These are phyloP conservation scores for Diplotaxis tenuifolia DNA, from an alignment of 345 rosid species.

Conservation along the genomic window DNA sequence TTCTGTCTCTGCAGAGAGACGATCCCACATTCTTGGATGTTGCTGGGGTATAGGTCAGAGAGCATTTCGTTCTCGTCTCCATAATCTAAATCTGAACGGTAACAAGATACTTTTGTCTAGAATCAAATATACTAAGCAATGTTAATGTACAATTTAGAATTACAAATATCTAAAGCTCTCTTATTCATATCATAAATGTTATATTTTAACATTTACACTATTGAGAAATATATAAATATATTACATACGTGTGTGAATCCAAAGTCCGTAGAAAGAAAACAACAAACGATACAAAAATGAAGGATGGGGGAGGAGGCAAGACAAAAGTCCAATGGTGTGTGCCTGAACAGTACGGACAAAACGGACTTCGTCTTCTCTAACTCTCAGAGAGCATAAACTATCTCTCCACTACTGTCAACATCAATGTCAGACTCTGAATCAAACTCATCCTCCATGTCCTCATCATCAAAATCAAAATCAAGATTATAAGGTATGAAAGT, in stretches of 20 bases:
- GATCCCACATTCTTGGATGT: slow-evolving; percentile 18
- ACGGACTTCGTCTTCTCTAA: not conserved
- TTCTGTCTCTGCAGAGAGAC: slow-evolving; percentile 9
- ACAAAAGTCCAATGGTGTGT: slow-evolving; percentile 20
- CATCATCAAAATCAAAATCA: slow-evolving; percentile 36
- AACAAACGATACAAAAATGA: slow-evolving; percentile 15
- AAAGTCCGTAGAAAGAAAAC: slow-evolving; percentile 12
- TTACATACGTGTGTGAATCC: slow-evolving; percentile 24
- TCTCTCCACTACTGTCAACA: slow-evolving; percentile 89
- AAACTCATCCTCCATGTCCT: slow-evolving; percentile 78
- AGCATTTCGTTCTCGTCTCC: slow-evolving; percentile 27
- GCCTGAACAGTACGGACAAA: slow-evolving; percentile 18
- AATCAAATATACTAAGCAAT: slow-evolving; percentile 26
- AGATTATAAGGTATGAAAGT: slow-evolving; percentile 46
- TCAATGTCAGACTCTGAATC: slow-evolving; percentile 85
- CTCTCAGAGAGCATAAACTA: slow-evolving; percentile 58
- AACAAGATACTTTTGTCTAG: slow-evolving; percentile 27
- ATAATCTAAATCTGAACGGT: slow-evolving; percentile 23
- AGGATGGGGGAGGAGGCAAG: slow-evolving; percentile 13
- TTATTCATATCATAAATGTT: slow-evolving; percentile 29
- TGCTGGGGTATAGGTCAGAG: slow-evolving; percentile 13
- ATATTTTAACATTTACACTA: no score
- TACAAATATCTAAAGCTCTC: not conserved
- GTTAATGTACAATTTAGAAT: slow-evolving; percentile 10
- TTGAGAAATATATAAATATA: not conserved